Percentiles rank a stretch among this genome's conserved stretches.
These are phyloP conservation scores for Pseudozyma pruni DNA, from an alignment of 1,284 basidiomycete genomes.

Conservation along the genomic window DNA sequence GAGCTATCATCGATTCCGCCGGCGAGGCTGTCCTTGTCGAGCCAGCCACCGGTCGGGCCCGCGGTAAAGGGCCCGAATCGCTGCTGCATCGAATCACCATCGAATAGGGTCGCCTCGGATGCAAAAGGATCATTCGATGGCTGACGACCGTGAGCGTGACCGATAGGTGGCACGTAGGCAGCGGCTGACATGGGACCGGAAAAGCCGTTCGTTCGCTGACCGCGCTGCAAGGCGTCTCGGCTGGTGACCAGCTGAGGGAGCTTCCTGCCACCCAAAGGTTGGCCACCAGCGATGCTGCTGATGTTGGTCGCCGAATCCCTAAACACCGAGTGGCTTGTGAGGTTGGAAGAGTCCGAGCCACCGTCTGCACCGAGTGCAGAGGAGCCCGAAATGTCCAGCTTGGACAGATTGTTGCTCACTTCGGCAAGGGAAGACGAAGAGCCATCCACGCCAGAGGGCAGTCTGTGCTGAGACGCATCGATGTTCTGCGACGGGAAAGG, in stretches of 20 bases:
- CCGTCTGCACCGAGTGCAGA: conserved; percentile 22
- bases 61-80: conserved; percentile 48
- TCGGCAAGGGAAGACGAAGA: conserved; percentile 24
- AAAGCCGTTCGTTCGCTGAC: conserved; percentile 10
- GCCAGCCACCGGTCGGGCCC: conserved; percentile 33
- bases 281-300: conserved; percentile 15
- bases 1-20: conserved; percentile 17
- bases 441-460: conserved; percentile 17
- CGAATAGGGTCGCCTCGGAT: conserved; percentile 8
- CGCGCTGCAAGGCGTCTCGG: conserved; percentile 47
- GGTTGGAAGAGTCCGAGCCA: conserved; percentile 7
- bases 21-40: conserved; percentile 34
- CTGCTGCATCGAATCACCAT: conserved; percentile 11
- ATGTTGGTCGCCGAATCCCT: conserved; percentile 10
- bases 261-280: conserved; percentile 15
- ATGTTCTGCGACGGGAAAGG: conserved; percentile 37
- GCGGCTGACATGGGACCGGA: conserved; percentile 44
- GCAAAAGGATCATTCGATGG: conserved; percentile 23
- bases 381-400: conserved; percentile 41
- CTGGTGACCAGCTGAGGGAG: conserved; percentile 59
- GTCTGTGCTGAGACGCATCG: conserved; percentile 11
- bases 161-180: conserved; percentile 53
- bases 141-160: conserved; percentile 47
- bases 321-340: conserved; percentile 13
- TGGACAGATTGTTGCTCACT: conserved; percentile 25